Percentiles rank a stretch among this genome's conserved stretches.
Conservation (phyloP, 208 protist species). For the Acanthamoeba lenticulata region DNA sequence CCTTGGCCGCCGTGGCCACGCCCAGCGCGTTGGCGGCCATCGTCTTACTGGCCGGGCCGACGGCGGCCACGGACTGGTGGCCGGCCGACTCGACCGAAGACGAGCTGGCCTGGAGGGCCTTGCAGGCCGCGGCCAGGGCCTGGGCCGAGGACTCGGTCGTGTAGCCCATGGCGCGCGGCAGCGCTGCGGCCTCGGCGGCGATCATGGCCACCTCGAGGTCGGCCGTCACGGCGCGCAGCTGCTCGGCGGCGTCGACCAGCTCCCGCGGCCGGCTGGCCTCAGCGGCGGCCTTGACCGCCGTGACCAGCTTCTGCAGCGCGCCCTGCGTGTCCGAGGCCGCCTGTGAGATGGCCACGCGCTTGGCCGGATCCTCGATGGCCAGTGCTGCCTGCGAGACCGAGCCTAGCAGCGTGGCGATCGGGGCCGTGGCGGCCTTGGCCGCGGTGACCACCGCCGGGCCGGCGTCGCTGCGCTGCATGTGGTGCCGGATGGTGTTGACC, state of each 20-base stretch:
- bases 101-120: background rate
- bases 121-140: background rate
- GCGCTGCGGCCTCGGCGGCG: conserved; percentile 42
- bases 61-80: conserved; percentile 10
- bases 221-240: background rate
- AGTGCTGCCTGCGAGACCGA: background rate
- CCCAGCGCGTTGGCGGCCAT: background rate
- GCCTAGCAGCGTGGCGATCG: conserved; percentile 1
- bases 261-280: background rate
- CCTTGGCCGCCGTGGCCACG: conserved; percentile 53
- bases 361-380: background rate
- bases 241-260: conserved; percentile 2
- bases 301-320: conserved; percentile 56
- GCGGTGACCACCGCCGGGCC: background rate
- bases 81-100: background rate
- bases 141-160: background rate
- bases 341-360: background rate
- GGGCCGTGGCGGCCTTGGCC: background rate
- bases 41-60: background rate
- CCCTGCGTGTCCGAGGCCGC: background rate
- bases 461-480: background rate
- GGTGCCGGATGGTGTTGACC: background rate
- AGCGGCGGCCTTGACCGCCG: conserved; percentile 11
- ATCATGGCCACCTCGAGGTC: conserved; percentile 46
- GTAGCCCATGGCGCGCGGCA: background rate